These are phyloP conservation scores for Penicillium sp. DNA, from an alignment of 2,329 filamentous ascomycete genomes.

Conservation along the genomic window DNA sequence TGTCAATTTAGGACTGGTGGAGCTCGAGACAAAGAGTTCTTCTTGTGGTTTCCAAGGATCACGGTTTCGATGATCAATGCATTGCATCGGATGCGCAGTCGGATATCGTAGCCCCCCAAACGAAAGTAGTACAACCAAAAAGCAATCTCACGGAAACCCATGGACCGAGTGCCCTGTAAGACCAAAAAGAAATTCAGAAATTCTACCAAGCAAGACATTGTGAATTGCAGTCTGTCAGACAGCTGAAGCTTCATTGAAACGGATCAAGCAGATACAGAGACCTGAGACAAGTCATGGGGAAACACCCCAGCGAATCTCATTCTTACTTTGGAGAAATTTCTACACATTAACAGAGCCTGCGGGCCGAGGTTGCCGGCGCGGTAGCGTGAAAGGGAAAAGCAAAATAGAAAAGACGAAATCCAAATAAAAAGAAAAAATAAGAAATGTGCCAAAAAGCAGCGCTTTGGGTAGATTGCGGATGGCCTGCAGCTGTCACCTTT, in stretches of 20 bases:
- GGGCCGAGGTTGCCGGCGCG: background rate
- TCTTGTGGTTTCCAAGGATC: background rate
- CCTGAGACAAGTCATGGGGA: background rate
- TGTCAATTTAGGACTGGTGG: background rate
- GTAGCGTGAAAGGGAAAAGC: background rate
- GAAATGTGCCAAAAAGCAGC: background rate
- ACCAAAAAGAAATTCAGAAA: background rate
- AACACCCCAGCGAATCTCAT: background rate
- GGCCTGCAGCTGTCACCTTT: conserved; percentile 8
- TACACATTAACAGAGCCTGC: background rate
- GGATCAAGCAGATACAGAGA: background rate
- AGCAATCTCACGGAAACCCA: background rate
- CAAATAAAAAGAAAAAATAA: background rate
- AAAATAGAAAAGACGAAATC: background rate
- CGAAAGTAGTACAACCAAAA: background rate
- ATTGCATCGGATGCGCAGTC: background rate
- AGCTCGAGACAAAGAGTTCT: background rate
- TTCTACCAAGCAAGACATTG: background rate
- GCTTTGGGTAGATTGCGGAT: background rate
- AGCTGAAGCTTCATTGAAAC: background rate
- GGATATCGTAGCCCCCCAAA: background rate
- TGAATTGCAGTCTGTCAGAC: background rate
- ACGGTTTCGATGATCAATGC: background rate
- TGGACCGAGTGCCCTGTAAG: background rate
- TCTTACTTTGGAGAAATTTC: background rate